Evolutionary conservation across 306 rosid species (phyloP).

Genomic region (Fragaria vesca): DNA sequence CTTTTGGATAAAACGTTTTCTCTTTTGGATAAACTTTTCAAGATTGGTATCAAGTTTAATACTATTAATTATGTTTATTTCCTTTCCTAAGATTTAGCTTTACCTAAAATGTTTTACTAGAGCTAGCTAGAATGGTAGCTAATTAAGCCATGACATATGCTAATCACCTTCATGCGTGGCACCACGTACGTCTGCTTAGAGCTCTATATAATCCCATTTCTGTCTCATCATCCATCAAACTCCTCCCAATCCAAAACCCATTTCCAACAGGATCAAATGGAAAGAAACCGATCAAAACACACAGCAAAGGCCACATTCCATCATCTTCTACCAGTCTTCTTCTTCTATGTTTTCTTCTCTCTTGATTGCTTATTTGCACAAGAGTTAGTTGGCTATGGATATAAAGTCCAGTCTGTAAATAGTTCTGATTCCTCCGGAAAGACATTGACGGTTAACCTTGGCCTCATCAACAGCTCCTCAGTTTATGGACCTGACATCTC

Average conservation of each 20-base stretch:
- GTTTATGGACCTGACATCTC: constrained; percentile 67
- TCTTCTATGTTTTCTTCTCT: not conserved
- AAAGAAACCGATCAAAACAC: not conserved
- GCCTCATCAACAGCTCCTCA: constrained; percentile 49
- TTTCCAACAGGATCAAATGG: not conserved
- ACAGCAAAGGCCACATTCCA: not conserved
- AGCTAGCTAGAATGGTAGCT: not conserved
- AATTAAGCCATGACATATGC: not conserved
- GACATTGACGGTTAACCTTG: constrained; percentile 57
- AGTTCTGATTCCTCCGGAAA: constrained; percentile 14
- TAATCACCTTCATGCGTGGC: not conserved
- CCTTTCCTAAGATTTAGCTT: not conserved
- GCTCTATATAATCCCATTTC: not conserved
- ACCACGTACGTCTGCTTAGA: not conserved
- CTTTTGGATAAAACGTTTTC: too few relatives aligned
- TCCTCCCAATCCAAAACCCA: not conserved
- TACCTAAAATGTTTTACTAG: not conserved
- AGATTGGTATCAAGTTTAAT: too few relatives aligned
- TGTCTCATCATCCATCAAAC: not conserved
- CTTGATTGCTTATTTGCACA: not conserved
- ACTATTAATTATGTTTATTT: not conserved
- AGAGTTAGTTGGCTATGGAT: constrained; percentile 54
- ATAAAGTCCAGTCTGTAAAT: constrained; percentile 36
- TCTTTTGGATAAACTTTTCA: too few relatives aligned
- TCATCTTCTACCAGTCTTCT: constrained; percentile 5